These are phyloP conservation scores for Lanmaoa rubissima DNA, from an alignment of 768 basidiomycete species.

Conservation along the genomic window DNA sequence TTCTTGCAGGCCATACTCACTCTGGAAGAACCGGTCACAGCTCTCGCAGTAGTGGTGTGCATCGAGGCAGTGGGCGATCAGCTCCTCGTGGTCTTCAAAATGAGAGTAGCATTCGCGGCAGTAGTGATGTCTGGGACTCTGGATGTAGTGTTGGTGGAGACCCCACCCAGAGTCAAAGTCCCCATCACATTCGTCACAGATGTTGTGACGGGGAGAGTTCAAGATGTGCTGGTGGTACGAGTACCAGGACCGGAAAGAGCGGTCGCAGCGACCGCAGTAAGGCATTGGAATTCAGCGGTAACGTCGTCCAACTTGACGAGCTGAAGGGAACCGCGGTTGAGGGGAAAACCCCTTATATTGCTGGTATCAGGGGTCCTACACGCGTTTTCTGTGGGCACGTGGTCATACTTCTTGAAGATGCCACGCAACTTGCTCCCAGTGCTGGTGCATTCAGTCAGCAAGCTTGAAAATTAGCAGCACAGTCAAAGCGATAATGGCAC, in stretches of 20 bases:
- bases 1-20: slow-evolving; percentile 39
- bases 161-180: slow-evolving; percentile 43
- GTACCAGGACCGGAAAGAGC: slow-evolving; percentile 29
- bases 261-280: slow-evolving; percentile 36
- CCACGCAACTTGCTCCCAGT: too few relatives aligned
- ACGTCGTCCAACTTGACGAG: too few relatives aligned
- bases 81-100: slow-evolving; percentile 33
- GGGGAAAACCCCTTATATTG: neutral
- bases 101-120: slow-evolving; percentile 51
- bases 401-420: slow-evolving; percentile 12
- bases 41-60: slow-evolving; percentile 42
- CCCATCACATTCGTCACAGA: slow-evolving; percentile 43
- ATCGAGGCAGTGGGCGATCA: slow-evolving; percentile 41
- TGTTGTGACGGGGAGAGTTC: slow-evolving; percentile 39
- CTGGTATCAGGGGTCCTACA: slow-evolving; percentile 26
- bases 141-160: slow-evolving; percentile 51
- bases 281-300: too few relatives aligned
- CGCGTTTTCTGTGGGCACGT: slow-evolving; percentile 30
- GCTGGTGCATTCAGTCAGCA: too few relatives aligned
- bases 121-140: slow-evolving; percentile 48
- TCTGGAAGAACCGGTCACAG: slow-evolving; percentile 45
- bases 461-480: too few relatives aligned
- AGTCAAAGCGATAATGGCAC: too few relatives aligned
- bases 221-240: slow-evolving; percentile 37
- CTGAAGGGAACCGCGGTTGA: too few relatives aligned